A percentile compares a stretch with the other conserved stretches of the same genome.
phyloP scores from a whole-genome alignment of 441 rosid species.

The Metrosideros polymorpha region DNA sequence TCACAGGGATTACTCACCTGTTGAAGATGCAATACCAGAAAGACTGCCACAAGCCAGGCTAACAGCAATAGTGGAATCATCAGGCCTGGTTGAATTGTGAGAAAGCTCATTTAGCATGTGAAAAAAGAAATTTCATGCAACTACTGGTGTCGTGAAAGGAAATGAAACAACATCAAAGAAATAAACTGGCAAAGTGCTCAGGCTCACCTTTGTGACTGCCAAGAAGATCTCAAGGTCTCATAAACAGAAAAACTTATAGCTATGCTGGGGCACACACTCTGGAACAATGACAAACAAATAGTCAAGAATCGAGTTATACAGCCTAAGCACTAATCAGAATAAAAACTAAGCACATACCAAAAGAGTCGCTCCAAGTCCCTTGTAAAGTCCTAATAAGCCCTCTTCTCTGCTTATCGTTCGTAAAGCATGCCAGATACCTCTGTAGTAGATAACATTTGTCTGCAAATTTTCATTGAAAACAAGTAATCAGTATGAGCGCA shows the following conservation, averaged over 20 bases:
- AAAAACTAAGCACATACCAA: conserved; percentile 30
- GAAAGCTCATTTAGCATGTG: not conserved
- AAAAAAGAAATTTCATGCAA: not conserved
- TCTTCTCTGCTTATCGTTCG: conserved; percentile 67
- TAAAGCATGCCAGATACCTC: conserved; percentile 77
- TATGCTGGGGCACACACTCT: conserved; percentile 93
- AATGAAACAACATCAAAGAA: not conserved
- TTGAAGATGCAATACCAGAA: conserved; percentile 88
- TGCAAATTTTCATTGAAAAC: conserved; percentile 16
- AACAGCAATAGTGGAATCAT: conserved; percentile 53
- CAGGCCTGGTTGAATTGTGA: conserved; percentile 34
- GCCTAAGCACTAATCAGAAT: not conserved
- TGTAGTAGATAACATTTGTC: conserved; percentile 76
- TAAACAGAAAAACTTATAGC: conserved; percentile 89
- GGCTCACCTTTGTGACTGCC: conserved; percentile 68
- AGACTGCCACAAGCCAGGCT: conserved; percentile 93
- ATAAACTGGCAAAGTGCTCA: not conserved
- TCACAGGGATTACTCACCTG: conserved; percentile 40
- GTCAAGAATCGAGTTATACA: not conserved
- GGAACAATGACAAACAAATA: conserved; percentile 5
- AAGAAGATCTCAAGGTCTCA: conserved; percentile 70
- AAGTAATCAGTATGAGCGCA: not conserved
- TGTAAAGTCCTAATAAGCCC: conserved; percentile 78
- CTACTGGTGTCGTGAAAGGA: not conserved
- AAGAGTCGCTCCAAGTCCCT: conserved; percentile 93